phyloP scores from a whole-genome alignment of 1,284 basidiomycete species.

The Ceratobasidium sp. region DNA sequence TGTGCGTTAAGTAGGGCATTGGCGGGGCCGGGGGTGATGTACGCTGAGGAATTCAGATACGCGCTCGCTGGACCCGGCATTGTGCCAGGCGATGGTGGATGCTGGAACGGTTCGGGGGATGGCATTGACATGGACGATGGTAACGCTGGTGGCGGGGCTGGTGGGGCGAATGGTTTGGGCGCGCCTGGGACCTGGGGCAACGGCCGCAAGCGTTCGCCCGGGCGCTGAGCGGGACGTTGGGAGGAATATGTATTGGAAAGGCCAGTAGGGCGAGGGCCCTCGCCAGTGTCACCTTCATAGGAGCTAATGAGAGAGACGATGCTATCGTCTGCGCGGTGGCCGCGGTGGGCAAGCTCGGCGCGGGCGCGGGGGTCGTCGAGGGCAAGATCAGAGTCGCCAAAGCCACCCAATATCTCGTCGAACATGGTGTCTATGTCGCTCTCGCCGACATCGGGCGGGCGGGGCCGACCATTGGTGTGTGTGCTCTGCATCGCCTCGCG shows the following conservation, averaged over 20 bases:
- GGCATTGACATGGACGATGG: slow-evolving; percentile 6
- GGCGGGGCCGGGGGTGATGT: slow-evolving; percentile 31
- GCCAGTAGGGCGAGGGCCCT: background rate
- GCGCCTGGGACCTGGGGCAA: slow-evolving; percentile 32
- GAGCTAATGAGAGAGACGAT: slow-evolving; percentile 42
- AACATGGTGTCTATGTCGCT: slow-evolving; percentile 43
- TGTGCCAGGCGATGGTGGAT: slow-evolving; percentile 11
- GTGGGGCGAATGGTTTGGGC: background rate
- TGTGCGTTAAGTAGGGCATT: slow-evolving; percentile 27
- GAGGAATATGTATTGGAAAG: slow-evolving; percentile 19
- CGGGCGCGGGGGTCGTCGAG: slow-evolving; percentile 28
- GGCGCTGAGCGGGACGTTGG: slow-evolving; percentile 7
- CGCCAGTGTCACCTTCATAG: slow-evolving; percentile 26
- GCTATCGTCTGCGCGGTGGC: slow-evolving; percentile 22
- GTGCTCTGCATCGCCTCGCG: slow-evolving; percentile 19
- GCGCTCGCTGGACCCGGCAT: slow-evolving; percentile 23
- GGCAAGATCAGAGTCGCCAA: slow-evolving; percentile 26
- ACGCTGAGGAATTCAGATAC: slow-evolving; percentile 12
- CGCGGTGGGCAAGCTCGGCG: slow-evolving; percentile 1
- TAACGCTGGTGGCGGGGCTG: slow-evolving; percentile 19
- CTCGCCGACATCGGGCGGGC: slow-evolving; percentile 12
- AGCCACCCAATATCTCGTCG: slow-evolving; percentile 32
- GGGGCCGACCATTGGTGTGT: slow-evolving; percentile 28
- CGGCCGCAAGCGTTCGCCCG: slow-evolving; percentile 24
- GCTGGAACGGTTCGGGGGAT: slow-evolving; percentile 31